These are phyloP conservation scores for Termitomyces sp. DNA, from an alignment of 768 basidiomycete species.

Conservation along the genomic window DNA sequence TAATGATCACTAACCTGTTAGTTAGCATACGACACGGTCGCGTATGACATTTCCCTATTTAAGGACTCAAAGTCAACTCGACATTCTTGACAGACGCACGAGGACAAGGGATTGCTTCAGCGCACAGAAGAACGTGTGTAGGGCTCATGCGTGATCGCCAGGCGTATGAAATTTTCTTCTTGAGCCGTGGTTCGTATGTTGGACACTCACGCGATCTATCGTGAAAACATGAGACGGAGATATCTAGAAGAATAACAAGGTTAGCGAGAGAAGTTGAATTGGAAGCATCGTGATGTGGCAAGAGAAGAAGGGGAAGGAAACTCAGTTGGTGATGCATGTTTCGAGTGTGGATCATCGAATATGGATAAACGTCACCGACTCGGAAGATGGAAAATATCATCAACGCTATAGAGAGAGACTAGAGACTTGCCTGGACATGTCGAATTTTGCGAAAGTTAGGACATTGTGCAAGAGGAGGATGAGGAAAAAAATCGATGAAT, in stretches of 20 bases:
- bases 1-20: constrained; percentile 1
- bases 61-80: neutral
- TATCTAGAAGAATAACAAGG: neutral
- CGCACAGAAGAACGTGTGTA: neutral
- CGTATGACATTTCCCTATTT: neutral
- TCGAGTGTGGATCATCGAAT: constrained; percentile 65
- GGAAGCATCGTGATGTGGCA: neutral
- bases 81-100: neutral
- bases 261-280: neutral
- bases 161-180: neutral
- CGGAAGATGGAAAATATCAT: constrained; percentile 69
- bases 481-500: neutral
- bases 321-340: constrained; percentile 75
- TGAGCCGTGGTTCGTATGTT: neutral
- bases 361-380: constrained; percentile 57
- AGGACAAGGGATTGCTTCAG: neutral
- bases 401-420: constrained; percentile 25
- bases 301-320: constrained; percentile 1
- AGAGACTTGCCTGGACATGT: constrained; percentile 30
- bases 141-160: neutral
- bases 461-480: neutral
- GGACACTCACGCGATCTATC: neutral
- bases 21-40: neutral
- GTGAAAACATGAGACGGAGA: neutral
- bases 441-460: neutral